phyloP scores from a whole-genome alignment of 768 basidiomycete genomes.

The Collybiopsis luxurians region DNA sequence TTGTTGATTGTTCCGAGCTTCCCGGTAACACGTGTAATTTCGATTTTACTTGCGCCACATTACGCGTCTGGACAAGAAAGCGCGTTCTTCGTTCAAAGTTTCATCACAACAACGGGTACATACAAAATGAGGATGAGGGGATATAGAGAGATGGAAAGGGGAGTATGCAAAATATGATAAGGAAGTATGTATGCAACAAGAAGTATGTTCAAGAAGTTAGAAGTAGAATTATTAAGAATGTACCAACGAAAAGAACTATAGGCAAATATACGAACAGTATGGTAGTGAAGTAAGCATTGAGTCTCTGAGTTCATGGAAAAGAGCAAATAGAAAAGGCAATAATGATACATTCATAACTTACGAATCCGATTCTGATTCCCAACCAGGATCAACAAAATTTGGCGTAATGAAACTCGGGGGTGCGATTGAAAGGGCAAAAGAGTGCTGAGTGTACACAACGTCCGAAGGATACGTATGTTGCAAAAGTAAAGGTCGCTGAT shows the following conservation, averaged over 20 bases:
- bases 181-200: background rate
- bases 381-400: conserved; percentile 52
- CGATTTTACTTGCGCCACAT: background rate
- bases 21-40: background rate
- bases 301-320: background rate
- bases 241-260: background rate
- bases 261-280: background rate
- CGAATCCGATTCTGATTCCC: conserved; percentile 47
- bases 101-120: background rate
- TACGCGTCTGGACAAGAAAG: background rate
- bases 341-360: conserved; percentile 10
- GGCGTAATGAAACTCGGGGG: conserved; percentile 50
- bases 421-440: conserved; percentile 33
- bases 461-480: conserved; percentile 9
- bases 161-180: background rate
- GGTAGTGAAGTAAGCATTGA: background rate
- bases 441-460: conserved; percentile 24
- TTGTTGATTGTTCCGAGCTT: no score
- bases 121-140: no score
- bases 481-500: background rate
- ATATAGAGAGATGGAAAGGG: no score
- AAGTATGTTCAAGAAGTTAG: background rate
- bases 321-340: background rate
- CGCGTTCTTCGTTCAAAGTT: background rate
- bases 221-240: background rate